phyloP scores from a whole-genome alignment of 768 basidiomycete species.

The Rhodotorula babjevae region DNA sequence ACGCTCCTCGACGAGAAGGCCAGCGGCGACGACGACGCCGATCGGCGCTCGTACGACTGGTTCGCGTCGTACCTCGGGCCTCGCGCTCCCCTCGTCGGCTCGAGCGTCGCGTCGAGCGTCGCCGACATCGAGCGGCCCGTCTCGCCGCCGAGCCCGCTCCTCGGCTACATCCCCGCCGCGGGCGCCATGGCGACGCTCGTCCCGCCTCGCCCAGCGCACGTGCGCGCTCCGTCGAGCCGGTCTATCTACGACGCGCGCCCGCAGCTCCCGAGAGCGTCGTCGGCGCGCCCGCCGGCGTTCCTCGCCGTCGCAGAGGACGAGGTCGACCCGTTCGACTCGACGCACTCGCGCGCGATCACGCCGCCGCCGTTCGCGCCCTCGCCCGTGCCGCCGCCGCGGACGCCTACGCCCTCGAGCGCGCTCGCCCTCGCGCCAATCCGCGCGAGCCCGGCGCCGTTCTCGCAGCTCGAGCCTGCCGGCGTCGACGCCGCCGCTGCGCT shows the following conservation, averaged over 20 bases:
- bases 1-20: not conserved
- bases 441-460: not conserved
- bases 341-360: not conserved
- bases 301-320: not conserved
- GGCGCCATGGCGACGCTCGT: not conserved
- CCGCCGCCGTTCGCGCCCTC: not conserved
- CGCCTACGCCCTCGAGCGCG: fast-evolving
- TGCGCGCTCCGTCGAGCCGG: not conserved
- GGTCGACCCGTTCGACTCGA: no score
- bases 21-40: not conserved
- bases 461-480: not conserved
- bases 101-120: not conserved
- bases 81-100: not conserved
- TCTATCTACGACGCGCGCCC: not conserved
- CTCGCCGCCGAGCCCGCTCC: not conserved
- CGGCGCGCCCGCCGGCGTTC: not conserved
- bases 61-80: not conserved
- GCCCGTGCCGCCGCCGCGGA: not conserved
- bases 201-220: not conserved
- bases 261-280: not conserved
- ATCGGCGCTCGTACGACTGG: not conserved
- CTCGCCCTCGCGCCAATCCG: not conserved
- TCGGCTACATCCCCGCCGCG: not conserved
- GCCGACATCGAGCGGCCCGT: not conserved
- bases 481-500: not conserved